Conservation (phyloP, 495 filamentous ascomycete genomes). For the Xylaria cubensis region DNA sequence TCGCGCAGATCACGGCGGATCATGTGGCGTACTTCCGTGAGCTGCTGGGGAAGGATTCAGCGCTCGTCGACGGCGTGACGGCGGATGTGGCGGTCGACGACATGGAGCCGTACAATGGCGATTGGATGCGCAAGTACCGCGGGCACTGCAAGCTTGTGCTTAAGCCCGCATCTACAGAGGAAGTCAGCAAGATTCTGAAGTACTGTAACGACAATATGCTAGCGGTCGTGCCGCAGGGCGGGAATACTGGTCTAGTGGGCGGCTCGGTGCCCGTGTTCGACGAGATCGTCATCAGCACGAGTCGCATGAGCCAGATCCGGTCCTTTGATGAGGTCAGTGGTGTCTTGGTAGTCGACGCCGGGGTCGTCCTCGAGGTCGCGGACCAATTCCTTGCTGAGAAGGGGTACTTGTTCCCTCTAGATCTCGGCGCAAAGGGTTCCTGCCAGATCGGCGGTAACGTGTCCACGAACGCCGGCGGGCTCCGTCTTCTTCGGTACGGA, state of each 20-base stretch:
- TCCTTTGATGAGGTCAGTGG: slow-evolving; percentile 94
- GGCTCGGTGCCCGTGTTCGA: slow-evolving; percentile 96
- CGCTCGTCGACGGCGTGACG: slow-evolving; percentile 84
- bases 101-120: slow-evolving; percentile 89
- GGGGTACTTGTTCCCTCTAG: slow-evolving; percentile 88
- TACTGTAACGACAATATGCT: slow-evolving; percentile 93
- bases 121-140: slow-evolving; percentile 99
- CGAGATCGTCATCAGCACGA: slow-evolving; percentile 91
- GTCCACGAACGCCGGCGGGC: slow-evolving; percentile 93
- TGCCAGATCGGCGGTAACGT: slow-evolving; percentile 99
- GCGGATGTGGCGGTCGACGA: slow-evolving; percentile 72
- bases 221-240: slow-evolving; percentile 96
- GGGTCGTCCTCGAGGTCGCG: slow-evolving; percentile 86
- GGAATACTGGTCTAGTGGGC: slow-evolving; percentile 94
- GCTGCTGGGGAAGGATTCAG: slow-evolving; percentile 75
- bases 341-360: slow-evolving; percentile 86
- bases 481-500: slow-evolving; percentile 89
- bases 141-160: slow-evolving; percentile 87
- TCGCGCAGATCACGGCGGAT: slow-evolving; percentile 70
- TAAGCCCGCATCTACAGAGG: slow-evolving; percentile 79
- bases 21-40: slow-evolving; percentile 82
- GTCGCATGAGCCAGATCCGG: slow-evolving; percentile 86
- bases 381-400: slow-evolving; percentile 82
- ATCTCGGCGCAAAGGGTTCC: slow-evolving; percentile 95
- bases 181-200: slow-evolving; percentile 85